These are phyloP conservation scores for Cladophialophora yegresii DNA, from an alignment of 2,329 filamentous ascomycete genomes.

Conservation along the genomic window DNA sequence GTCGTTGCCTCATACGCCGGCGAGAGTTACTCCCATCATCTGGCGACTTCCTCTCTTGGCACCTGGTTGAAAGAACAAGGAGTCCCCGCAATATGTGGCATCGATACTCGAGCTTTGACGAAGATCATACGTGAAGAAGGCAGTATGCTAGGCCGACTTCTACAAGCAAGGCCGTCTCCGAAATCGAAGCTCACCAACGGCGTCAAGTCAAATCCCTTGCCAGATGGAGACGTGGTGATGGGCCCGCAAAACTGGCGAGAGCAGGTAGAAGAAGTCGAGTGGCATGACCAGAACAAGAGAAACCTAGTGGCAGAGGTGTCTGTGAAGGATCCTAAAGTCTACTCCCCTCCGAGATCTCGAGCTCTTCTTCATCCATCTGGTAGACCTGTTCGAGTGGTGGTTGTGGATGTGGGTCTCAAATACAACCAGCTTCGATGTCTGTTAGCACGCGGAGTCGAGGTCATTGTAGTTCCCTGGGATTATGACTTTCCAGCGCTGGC, in stretches of 20 bases:
- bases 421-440: slow-evolving; percentile 97
- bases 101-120: slow-evolving; percentile 90
- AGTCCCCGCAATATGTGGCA: slow-evolving; percentile 88
- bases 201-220: slow-evolving; percentile 45
- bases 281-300: slow-evolving; percentile 87
- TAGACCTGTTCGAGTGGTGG: slow-evolving; percentile 81
- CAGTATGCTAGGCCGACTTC: slow-evolving; percentile 91
- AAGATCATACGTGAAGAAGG: slow-evolving; percentile 92
- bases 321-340: slow-evolving; percentile 80
- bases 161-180: slow-evolving; percentile 63
- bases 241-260: slow-evolving; percentile 51
- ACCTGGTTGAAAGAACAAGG: slow-evolving; percentile 96
- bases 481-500: slow-evolving; percentile 80
- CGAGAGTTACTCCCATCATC: slow-evolving; percentile 92
- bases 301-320: slow-evolving; percentile 75
- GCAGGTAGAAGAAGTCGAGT: slow-evolving; percentile 77
- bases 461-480: slow-evolving; percentile 93
- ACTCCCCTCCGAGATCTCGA: slow-evolving; percentile 69
- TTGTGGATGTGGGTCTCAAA: slow-evolving; percentile 96
- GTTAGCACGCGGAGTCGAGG: slow-evolving; percentile 85
- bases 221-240: slow-evolving; percentile 37
- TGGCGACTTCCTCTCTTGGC: slow-evolving; percentile 86
- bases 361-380: slow-evolving; percentile 86
- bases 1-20: slow-evolving; percentile 89
- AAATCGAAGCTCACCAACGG: slow-evolving; percentile 46